Evolutionary conservation across 2,329 filamentous ascomycete species (phyloP).

Genomic region (Eutypella sp.): DNA sequence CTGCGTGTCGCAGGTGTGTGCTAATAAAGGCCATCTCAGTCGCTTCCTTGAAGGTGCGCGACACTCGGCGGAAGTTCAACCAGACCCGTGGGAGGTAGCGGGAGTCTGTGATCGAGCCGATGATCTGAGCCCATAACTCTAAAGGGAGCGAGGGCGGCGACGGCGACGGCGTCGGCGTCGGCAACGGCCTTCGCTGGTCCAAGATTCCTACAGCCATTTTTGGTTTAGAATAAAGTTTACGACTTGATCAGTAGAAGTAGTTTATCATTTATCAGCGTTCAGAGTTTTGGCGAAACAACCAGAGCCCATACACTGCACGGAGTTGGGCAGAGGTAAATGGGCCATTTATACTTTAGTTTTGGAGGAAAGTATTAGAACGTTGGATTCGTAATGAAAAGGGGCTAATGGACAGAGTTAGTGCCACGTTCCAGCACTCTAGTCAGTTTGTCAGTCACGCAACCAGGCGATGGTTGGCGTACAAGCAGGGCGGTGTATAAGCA

Average conservation of each 20-base stretch:
- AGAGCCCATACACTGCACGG: too few relatives aligned
- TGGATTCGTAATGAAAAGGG: too few relatives aligned
- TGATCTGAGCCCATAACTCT: slow-evolving; percentile 10
- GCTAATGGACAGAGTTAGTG: too few relatives aligned
- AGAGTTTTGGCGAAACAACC: too few relatives aligned
- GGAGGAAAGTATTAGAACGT: too few relatives aligned
- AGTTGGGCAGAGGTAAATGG: too few relatives aligned
- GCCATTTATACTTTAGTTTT: too few relatives aligned
- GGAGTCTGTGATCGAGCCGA: slow-evolving; percentile 8
- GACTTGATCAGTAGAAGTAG: too few relatives aligned
- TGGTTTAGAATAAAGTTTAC: neutral
- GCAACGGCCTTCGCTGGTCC: neutral
- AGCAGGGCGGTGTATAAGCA: neutral
- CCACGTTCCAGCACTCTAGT: too few relatives aligned
- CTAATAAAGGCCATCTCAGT: slow-evolving; percentile 10
- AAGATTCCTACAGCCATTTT: neutral
- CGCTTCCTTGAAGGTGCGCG: slow-evolving; percentile 5
- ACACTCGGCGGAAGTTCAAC: slow-evolving; percentile 12
- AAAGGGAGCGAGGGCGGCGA: slow-evolving; percentile 4
- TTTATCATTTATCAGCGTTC: too few relatives aligned
- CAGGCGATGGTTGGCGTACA: too few relatives aligned
- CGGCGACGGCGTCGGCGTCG: neutral
- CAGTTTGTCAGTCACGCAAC: too few relatives aligned
- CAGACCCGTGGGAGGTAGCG: slow-evolving; percentile 10
- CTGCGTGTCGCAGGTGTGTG: slow-evolving; percentile 4